Conservation (phyloP, 2,329 filamentous ascomycete genomes). For the Arthrobotrys sphaeroides region DNA sequence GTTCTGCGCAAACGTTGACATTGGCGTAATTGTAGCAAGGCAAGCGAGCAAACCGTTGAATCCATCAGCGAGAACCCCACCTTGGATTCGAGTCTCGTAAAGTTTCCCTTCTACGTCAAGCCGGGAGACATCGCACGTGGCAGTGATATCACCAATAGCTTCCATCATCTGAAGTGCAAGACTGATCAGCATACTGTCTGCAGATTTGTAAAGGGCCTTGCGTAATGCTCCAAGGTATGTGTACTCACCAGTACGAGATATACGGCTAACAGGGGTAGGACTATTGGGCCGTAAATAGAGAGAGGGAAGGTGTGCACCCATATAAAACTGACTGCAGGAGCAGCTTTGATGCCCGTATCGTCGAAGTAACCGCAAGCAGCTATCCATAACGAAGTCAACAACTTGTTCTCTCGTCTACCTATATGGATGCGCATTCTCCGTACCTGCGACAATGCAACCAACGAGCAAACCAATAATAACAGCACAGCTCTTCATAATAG, state of each 20-base stretch:
- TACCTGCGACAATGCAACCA: constrained; percentile 73
- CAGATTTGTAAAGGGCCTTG: neutral
- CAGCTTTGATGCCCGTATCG: constrained; percentile 67
- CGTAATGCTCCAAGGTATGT: neutral
- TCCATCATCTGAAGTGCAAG: constrained; percentile 73
- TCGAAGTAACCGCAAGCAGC: constrained; percentile 73
- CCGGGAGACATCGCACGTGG: constrained; percentile 73
- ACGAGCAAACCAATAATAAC: constrained; percentile 73
- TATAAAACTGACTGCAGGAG: constrained; percentile 73
- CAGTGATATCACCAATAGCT: constrained; percentile 74
- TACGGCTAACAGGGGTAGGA: constrained; percentile 64
- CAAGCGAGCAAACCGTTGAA: constrained; percentile 68
- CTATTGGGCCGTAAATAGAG: constrained; percentile 72
- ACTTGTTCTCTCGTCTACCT: neutral
- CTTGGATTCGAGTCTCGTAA: constrained; percentile 76
- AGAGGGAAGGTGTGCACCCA: constrained; percentile 77
- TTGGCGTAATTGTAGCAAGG: constrained; percentile 73
- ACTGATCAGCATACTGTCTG: neutral
- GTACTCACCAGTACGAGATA: constrained; percentile 29
- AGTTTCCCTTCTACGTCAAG: constrained; percentile 71
- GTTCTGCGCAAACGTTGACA: constrained; percentile 75
- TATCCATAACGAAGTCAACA: neutral
- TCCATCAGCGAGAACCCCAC: constrained; percentile 73
- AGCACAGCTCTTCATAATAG: constrained; percentile 75
- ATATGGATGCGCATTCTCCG: neutral